Evolutionary conservation across 305 asterid genomes (phyloP), one percentile per base, ranked within the genome.

Genomic region (Solanum hybrid): DNA sequence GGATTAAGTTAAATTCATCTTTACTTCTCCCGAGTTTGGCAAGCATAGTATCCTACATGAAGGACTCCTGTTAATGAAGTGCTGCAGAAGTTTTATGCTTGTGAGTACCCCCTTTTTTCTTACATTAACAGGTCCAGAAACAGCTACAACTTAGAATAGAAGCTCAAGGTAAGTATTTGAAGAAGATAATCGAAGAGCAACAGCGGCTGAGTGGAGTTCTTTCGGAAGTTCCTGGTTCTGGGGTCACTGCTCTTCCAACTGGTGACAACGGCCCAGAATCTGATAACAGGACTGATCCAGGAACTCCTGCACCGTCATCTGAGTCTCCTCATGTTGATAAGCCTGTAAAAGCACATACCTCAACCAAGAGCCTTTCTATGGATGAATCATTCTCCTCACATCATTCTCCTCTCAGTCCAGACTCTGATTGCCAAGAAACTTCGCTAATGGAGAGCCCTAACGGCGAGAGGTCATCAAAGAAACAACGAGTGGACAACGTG

Each of bases 121-220:
- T 10, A 37, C 31, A 45, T 60, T 45, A 29, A 89, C 93, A 97
- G 99, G 99, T 97, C 71, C 99, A 97, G 91, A 94, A 98, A 89
- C 99, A 97, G 92, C 94, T 97, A 29, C 99, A 97, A 89, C 88
- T 96, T 90, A 94, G 99, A 45, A 97, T 97, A 89, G 99, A 97
- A 93, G 99, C 99, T 91, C 99, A 97, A 89, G 99, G 99, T 51
- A 96, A 96, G 93, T 97, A 97, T 93, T 90, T 97, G 89, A 96
- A 96, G 93, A 97, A 97, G 93, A 97, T 97, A 78, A 95, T 96
- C 10, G 99, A 97, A 94, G 99, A 97, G 88, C 99, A 96, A 88
- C 98, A 96, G 86, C 97, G 98, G 86, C 92, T 95, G 77, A 93
- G 95, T 89, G 99, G 98, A 88, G 98, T 91, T 89, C 94, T 94